Percentiles rank a stretch among this genome's conserved stretches.
phyloP scores from a whole-genome alignment of 2,329 filamentous ascomycete species.

The Penicillium hesseltinei region DNA sequence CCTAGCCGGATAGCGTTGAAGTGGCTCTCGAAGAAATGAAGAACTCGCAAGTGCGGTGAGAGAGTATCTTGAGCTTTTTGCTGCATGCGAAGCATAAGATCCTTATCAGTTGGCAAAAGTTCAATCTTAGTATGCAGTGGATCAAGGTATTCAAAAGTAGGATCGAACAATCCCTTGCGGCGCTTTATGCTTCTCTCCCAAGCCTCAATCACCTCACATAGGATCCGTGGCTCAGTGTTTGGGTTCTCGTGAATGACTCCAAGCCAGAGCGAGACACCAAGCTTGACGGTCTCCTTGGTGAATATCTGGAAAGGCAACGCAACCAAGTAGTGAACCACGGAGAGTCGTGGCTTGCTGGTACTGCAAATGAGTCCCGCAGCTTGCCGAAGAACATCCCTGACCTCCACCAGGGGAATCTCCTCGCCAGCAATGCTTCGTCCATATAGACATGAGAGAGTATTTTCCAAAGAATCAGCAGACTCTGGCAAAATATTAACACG shows the following conservation, averaged over 20 bases:
- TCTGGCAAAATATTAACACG: conserved; percentile 13
- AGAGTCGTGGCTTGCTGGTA: conserved; percentile 69
- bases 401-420: conserved; percentile 67
- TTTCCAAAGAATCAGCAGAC: conserved; percentile 48
- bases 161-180: conserved; percentile 77
- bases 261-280: conserved; percentile 93
- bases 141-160: conserved; percentile 69
- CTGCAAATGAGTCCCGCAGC: conserved; percentile 85
- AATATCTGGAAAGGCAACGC: conserved; percentile 91
- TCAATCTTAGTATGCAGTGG: conserved; percentile 91
- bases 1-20: conserved; percentile 90
- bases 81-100: conserved; percentile 69
- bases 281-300: conserved; percentile 90
- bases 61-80: conserved; percentile 78
- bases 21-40: conserved; percentile 90
- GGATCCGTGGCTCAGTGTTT: conserved; percentile 76
- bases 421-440: conserved; percentile 67
- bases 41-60: conserved; percentile 77
- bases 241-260: conserved; percentile 97
- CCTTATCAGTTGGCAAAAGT: conserved; percentile 85
- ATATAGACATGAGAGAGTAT: conserved; percentile 70
- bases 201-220: conserved; percentile 82
- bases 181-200: conserved; percentile 84
- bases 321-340: conserved; percentile 83
- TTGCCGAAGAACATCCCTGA: conserved; percentile 77